Conservation (phyloP, 306 rosid species). For the cucumber (Cucumis sativus) region DNA sequence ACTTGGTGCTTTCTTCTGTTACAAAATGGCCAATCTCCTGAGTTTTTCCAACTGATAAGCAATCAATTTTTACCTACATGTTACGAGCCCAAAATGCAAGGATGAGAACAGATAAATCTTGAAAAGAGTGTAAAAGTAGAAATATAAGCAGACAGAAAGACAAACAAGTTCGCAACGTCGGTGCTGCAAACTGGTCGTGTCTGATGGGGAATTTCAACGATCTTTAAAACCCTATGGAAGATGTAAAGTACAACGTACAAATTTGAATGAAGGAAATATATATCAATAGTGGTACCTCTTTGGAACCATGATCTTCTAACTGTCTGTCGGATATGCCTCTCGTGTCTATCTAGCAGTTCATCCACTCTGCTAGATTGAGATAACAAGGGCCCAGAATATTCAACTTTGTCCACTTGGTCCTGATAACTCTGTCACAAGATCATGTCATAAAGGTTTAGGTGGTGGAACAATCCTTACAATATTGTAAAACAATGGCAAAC, state of each 20-base stretch:
- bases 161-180: not conserved
- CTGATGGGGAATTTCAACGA: not conserved
- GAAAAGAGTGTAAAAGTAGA: not conserved
- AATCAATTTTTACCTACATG: slow-evolving; percentile 2
- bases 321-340: slow-evolving; percentile 67
- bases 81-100: not conserved
- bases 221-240: not conserved
- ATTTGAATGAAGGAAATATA: not conserved
- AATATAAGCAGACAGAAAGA: not conserved
- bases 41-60: not conserved
- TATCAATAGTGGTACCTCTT: slow-evolving; percentile 36
- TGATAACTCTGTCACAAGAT: slow-evolving; percentile 46
- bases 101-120: not conserved
- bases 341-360: slow-evolving; percentile 83
- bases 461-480: not conserved
- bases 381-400: slow-evolving; percentile 84
- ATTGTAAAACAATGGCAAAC: not conserved
- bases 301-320: slow-evolving; percentile 85
- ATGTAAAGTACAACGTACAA: not conserved
- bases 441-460: not conserved
- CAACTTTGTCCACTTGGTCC: slow-evolving; percentile 76
- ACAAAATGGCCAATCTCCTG: not conserved
- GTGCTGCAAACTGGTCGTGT: not conserved
- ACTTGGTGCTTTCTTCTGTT: not conserved
- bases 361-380: slow-evolving; percentile 81